Base-by-base conservation (phyloP, 1,284 basidiomycete genomes). In the Trichosporon faecale region DNA sequence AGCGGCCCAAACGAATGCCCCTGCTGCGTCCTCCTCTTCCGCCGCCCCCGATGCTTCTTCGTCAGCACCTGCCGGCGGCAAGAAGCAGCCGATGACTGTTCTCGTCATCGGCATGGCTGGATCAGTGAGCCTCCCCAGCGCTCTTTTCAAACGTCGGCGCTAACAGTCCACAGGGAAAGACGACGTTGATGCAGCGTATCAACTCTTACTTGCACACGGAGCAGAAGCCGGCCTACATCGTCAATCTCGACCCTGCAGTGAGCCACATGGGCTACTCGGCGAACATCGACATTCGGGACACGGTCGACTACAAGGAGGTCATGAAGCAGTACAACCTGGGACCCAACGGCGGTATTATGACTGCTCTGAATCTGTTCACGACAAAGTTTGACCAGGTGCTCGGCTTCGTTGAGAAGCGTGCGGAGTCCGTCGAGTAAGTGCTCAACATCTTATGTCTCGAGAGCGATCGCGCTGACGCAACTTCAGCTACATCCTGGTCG, bases 251-350 rank as follows among this genome's bases (percentile, higher is more conserved):
- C 83, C 97, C 97, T 1, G 97, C 97, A 0, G 96, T 99, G 0
- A 87, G 90, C 9, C 90, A 91, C 70, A 87, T 95, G 55, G 93
- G 94, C 2, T 99, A 95, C 81, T 91, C 95, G 71, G 90, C 96
- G 31, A 98, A 99, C 80, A 98, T 99, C 72, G 97, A 99, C 82
- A 98, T 99, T 68, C 86, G 97, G 69, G 97, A 99, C 82, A 99
- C 97, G 11, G 90, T 99, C 65, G 93, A 98, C 83, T 99, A 99
- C 83, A 89, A 91, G 74, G 91, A 98, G 83, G 95, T 99, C 77
- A 99, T 99, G 97, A 95, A 98, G 88, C 95, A 98, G 93, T 99
- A 99, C 85, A 97, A 98, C 81, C 87, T 99, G 66, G 97, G 97
- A 3, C 96, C 97, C 0, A 99, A 99, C 82, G 97, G 97, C 33